Percentiles rank a stretch among this genome's conserved stretches.
Conservation (phyloP, 2,329 filamentous ascomycete species). For the Plenodomus lindquistii region DNA sequence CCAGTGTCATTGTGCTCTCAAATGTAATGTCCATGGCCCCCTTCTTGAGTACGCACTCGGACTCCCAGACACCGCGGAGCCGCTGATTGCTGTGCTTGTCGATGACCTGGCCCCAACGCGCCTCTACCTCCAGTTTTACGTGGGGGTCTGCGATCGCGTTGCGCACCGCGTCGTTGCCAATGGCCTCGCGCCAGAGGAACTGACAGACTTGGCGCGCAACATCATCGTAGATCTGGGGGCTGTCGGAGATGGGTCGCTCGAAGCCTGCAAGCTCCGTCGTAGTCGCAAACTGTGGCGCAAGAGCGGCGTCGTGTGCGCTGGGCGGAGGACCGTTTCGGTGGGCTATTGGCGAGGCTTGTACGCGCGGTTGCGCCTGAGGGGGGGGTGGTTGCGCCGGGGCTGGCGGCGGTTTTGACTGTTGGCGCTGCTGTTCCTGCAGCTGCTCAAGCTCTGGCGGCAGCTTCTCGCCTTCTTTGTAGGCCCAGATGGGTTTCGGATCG, state of each 20-base stretch:
- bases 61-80: conserved; percentile 71
- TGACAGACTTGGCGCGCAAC: conserved; percentile 77
- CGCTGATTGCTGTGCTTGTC: conserved; percentile 70
- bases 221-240: conserved; percentile 70
- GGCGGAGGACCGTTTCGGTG: conserved; percentile 24
- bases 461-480: conserved; percentile 33
- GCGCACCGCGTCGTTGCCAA: conserved; percentile 64
- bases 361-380: conserved; percentile 16
- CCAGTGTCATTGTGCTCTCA: conserved; percentile 87
- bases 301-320: conserved; percentile 9
- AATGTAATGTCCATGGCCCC: conserved; percentile 56
- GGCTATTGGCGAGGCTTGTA: conserved; percentile 16
- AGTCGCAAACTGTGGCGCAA: conserved; percentile 4
- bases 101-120: conserved; percentile 82
- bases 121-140: conserved; percentile 88
- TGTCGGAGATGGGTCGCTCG: conserved; percentile 67
- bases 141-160: conserved; percentile 56
- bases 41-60: conserved; percentile 44
- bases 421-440: conserved; percentile 26
- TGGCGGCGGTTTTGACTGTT: conserved; percentile 26
- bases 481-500: conserved; percentile 45
- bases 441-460: conserved; percentile 29
- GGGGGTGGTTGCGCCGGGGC: conserved; percentile 14
- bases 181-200: conserved; percentile 74
- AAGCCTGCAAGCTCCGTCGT: conserved; percentile 38